Percentiles rank a stretch among this genome's conserved stretches.
Conservation (phyloP, 2,329 filamentous ascomycete genomes). For the Apiospora kogelbergensis region DNA sequence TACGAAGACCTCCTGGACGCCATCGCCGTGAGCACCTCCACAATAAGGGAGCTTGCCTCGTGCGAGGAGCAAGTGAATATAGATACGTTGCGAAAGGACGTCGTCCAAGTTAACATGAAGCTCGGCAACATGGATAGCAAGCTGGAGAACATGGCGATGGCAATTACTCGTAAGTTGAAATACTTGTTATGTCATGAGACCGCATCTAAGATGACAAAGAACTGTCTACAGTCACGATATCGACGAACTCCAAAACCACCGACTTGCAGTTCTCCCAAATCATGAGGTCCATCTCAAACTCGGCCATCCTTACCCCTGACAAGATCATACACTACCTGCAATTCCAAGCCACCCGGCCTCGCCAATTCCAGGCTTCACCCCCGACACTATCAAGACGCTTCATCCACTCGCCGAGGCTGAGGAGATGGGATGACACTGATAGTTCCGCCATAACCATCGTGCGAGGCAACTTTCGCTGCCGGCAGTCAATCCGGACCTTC, state of each 20-base stretch:
- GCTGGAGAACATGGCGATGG: not conserved
- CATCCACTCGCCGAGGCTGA: not conserved
- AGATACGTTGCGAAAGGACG: not conserved
- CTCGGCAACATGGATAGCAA: not conserved
- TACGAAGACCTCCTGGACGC: not conserved
- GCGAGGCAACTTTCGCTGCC: not conserved
- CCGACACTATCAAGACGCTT: not conserved
- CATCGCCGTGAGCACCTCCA: not conserved
- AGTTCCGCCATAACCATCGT: not conserved
- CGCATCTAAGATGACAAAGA: not conserved
- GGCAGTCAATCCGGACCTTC: not conserved
- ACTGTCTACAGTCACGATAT: not conserved
- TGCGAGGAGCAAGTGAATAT: not conserved
- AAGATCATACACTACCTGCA: not conserved
- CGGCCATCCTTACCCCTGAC: not conserved
- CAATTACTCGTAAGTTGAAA: not conserved
- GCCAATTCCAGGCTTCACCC: not conserved
- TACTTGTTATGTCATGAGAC: not conserved
- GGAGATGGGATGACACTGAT: not conserved
- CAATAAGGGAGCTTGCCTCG: not conserved
- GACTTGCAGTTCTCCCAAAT: not conserved
- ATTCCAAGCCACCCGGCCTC: not conserved
- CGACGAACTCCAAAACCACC: not conserved
- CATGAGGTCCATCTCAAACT: not conserved
- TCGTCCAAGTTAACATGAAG: not conserved